These are phyloP conservation scores for Nicotiana rustica DNA, from an alignment of 305 asterid genomes.

Conservation along the genomic window DNA sequence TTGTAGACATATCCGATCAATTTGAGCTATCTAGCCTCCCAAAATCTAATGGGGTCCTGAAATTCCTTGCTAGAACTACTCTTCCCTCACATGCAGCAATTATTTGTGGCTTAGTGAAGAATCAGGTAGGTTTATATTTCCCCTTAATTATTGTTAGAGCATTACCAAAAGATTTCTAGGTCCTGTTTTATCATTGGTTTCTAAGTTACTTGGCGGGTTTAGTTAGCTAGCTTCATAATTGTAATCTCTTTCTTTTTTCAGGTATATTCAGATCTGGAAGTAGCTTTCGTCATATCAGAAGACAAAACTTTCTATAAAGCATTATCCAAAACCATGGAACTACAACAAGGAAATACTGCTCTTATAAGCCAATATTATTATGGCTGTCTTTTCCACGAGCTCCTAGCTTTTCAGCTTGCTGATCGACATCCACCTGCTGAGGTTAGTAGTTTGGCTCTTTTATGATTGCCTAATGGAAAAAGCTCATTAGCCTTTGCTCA, in stretches of 20 bases:
- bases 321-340: conserved; percentile 84
- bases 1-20: conserved; percentile 92
- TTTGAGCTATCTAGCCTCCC: conserved; percentile 98
- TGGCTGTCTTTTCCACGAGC: conserved; percentile 97
- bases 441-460: conserved; percentile 54
- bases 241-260: conserved; percentile 34
- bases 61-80: conserved; percentile 83
- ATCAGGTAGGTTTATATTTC: conserved; percentile 58
- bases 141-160: conserved; percentile 29
- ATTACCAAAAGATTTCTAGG: background rate
- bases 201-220: background rate
- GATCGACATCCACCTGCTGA: conserved; percentile 85
- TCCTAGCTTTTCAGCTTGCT: conserved; percentile 94
- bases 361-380: conserved; percentile 93
- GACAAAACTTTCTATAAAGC: conserved; percentile 75
- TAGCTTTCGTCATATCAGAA: conserved; percentile 96
- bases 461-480: conserved; percentile 31
- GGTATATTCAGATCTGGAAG: conserved; percentile 97
- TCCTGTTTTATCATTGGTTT: background rate
- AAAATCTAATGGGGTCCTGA: conserved; percentile 86
- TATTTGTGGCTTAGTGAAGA: conserved; percentile 91
- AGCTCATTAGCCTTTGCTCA: conserved; percentile 8
- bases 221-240: background rate
- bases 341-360: conserved; percentile 92
- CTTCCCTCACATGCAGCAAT: conserved; percentile 95